phyloP scores from a whole-genome alignment of 768 basidiomycete species.

The Boletus pseudopeckii region DNA sequence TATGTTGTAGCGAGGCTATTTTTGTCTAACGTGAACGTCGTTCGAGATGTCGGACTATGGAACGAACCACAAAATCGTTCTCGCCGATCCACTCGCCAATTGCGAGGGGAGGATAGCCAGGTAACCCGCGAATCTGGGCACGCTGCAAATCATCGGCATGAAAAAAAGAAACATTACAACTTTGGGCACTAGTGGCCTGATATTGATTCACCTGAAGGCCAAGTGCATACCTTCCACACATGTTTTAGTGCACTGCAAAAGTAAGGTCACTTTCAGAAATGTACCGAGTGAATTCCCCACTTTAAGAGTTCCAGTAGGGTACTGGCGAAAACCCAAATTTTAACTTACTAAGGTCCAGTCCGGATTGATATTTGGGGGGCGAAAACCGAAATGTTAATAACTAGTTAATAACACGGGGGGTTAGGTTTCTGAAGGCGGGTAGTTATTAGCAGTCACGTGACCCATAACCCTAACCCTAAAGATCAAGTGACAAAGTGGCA shows the following conservation, averaged over 20 bases:
- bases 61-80: conserved; percentile 49
- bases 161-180: neutral
- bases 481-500: no score
- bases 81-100: conserved; percentile 60
- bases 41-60: neutral
- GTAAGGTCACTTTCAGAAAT: neutral
- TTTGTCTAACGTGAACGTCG: neutral
- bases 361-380: no score
- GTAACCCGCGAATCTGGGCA: conserved; percentile 33
- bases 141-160: conserved; percentile 12
- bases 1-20: conserved; percentile 67
- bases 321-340: no score
- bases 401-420: no score
- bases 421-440: no score
- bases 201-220: conserved; percentile 38
- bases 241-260: conserved; percentile 22
- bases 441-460: no score
- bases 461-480: no score
- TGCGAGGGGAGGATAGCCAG: conserved; percentile 40
- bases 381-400: no score
- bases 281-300: neutral
- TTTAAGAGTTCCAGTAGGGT: no score
- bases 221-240: conserved; percentile 67
- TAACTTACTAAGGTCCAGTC: no score
- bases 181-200: neutral